Evolutionary conservation across 1,139 yeast species (phyloP).

Genomic region (Debaryomyces udenii): DNA sequence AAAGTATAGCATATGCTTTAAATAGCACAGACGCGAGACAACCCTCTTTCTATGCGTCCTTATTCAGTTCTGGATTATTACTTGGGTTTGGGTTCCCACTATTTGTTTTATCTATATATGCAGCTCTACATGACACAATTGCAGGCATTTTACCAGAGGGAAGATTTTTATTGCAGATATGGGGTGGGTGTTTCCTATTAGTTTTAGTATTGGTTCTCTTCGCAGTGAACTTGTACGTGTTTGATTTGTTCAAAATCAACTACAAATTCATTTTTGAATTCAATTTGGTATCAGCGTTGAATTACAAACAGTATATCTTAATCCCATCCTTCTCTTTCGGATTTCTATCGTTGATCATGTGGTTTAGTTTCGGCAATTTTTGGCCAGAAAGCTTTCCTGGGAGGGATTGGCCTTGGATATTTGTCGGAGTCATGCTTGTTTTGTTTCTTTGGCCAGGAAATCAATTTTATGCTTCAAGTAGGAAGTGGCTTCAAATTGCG

Average conservation of each 20-base stretch:
- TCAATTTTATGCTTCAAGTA: slow-evolving; percentile 53
- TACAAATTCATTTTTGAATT: slow-evolving; percentile 93
- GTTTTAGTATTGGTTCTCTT: slow-evolving; percentile 63
- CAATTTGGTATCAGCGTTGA: slow-evolving; percentile 68
- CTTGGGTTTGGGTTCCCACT: slow-evolving; percentile 75
- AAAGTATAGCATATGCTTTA: slow-evolving; percentile 50
- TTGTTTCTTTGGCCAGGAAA: slow-evolving; percentile 67
- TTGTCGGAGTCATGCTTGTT: slow-evolving; percentile 54
- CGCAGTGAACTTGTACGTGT: slow-evolving; percentile 68
- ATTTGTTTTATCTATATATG: slow-evolving; percentile 52
- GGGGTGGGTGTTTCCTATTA: slow-evolving; percentile 86
- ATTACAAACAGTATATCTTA: slow-evolving; percentile 64
- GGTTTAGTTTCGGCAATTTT: slow-evolving; percentile 75
- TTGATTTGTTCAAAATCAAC: slow-evolving; percentile 77
- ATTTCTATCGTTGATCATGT: slow-evolving; percentile 59
- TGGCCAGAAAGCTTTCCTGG: slow-evolving; percentile 67
- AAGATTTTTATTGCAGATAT: slow-evolving; percentile 69
- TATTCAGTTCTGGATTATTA: slow-evolving; percentile 63
- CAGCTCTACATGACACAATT: slow-evolving; percentile 49
- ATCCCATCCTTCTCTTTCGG: slow-evolving; percentile 64
- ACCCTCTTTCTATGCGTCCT: slow-evolving; percentile 40
- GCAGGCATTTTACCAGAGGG: slow-evolving; percentile 52
- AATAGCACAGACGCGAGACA: slow-evolving; percentile 33
- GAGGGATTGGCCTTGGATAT: slow-evolving; percentile 81
- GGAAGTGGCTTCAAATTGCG: slow-evolving; percentile 77